A percentile compares a stretch with the other conserved stretches of the same genome.
phyloP scores from a whole-genome alignment of 768 basidiomycete genomes.

The Lentinula lateritia region DNA sequence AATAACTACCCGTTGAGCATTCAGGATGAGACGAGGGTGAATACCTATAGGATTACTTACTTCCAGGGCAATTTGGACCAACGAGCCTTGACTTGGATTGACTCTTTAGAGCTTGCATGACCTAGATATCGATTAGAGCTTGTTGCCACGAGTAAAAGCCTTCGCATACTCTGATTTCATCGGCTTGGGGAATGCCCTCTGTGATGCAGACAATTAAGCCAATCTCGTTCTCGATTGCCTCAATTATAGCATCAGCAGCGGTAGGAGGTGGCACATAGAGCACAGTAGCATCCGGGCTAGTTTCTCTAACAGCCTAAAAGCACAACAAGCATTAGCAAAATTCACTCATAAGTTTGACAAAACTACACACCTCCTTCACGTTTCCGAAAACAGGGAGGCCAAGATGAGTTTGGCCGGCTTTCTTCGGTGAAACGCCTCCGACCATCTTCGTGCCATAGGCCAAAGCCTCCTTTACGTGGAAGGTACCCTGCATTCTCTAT shows the following conservation, averaged over 20 bases:
- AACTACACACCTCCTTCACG: constrained; percentile 71
- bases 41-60: constrained; percentile 16
- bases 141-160: not conserved
- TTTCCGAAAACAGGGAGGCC: constrained; percentile 92
- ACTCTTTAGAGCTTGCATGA: constrained; percentile 89
- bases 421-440: constrained; percentile 94
- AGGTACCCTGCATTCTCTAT: constrained; percentile 68
- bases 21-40: not conserved
- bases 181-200: constrained; percentile 96
- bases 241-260: constrained; percentile 96
- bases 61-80: constrained; percentile 96
- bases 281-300: constrained; percentile 88
- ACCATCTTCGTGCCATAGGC: constrained; percentile 97
- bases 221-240: constrained; percentile 98
- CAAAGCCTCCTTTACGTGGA: constrained; percentile 91
- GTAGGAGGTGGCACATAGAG: constrained; percentile 97
- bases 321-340: constrained; percentile 4
- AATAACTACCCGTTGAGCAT: constrained; percentile 51
- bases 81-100: constrained; percentile 95
- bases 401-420: constrained; percentile 93
- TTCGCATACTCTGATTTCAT: constrained; percentile 79
- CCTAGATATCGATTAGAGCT: constrained; percentile 34
- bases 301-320: constrained; percentile 76
- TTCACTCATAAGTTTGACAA: not conserved
- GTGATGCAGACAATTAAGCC: constrained; percentile 97